These are phyloP conservation scores for Talaromyces sp. DNA, from an alignment of 2,329 filamentous ascomycete genomes.

Conservation along the genomic window DNA sequence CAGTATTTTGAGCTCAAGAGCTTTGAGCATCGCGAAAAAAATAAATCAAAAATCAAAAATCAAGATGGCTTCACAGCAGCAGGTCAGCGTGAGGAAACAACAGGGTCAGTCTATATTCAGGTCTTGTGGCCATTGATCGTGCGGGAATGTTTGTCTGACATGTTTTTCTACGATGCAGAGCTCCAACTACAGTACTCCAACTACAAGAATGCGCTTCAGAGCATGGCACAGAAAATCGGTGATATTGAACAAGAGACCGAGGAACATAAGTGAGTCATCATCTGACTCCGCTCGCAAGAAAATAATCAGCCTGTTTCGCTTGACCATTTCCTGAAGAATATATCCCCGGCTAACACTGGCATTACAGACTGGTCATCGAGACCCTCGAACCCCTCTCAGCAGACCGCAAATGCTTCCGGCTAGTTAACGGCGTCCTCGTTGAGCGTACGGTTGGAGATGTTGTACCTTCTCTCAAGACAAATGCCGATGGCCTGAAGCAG, in stretches of 20 bases:
- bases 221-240: slow-evolving; percentile 92
- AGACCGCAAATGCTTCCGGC: slow-evolving; percentile 94
- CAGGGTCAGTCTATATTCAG: slow-evolving; percentile 37
- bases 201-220: slow-evolving; percentile 72
- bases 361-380: slow-evolving; percentile 81
- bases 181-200: slow-evolving; percentile 50
- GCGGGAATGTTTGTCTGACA: not conserved
- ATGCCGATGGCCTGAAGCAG: slow-evolving; percentile 89
- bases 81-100: slow-evolving; percentile 44
- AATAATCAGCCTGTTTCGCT: not conserved
- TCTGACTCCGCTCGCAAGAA: not conserved
- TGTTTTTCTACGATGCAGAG: slow-evolving; percentile 32
- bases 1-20: not conserved
- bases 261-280: slow-evolving; percentile 82
- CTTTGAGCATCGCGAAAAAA: not conserved
- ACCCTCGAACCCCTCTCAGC: slow-evolving; percentile 76
- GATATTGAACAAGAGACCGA: slow-evolving; percentile 97
- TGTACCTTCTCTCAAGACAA: slow-evolving; percentile 83
- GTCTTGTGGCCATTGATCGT: not conserved
- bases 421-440: slow-evolving; percentile 95
- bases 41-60: too few relatives aligned
- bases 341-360: slow-evolving; percentile 10
- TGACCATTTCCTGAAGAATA: not conserved
- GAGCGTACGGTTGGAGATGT: slow-evolving; percentile 94
- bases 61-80: slow-evolving; percentile 39